A percentile compares a stretch with the other conserved stretches of the same genome.
Evolutionary conservation across 1,284 basidiomycete genomes (phyloP).

Genomic region (Ustilago esculenta): DNA sequence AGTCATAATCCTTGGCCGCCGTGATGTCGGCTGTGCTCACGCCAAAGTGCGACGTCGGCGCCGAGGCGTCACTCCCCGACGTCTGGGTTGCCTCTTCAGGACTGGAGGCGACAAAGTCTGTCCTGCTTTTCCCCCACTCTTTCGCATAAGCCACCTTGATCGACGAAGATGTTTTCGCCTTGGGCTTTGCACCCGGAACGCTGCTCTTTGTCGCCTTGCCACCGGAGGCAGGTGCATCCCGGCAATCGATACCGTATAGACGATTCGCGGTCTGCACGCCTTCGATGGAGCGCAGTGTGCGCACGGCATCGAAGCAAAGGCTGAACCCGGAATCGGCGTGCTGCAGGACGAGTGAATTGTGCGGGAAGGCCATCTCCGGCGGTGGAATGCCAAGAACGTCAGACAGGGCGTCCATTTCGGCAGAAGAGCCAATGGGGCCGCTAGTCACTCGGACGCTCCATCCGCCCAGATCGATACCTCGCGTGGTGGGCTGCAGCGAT

Average conservation of each 20-base stretch:
- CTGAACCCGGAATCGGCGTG: conserved; percentile 73
- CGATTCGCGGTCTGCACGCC: conserved; percentile 70
- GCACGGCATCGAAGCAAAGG: conserved; percentile 76
- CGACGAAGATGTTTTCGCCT: conserved; percentile 67
- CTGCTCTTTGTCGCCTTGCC: neutral
- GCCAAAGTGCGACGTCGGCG: conserved; percentile 42
- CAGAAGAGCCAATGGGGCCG: conserved; percentile 61
- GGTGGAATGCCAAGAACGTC: conserved; percentile 82
- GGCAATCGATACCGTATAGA: conserved; percentile 74
- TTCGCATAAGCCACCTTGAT: conserved; percentile 95
- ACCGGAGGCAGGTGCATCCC: conserved; percentile 7
- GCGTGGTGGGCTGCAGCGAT: conserved; percentile 26
- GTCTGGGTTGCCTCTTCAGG: neutral
- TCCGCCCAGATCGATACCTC: conserved; percentile 56
- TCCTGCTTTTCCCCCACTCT: conserved; percentile 90
- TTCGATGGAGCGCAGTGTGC: conserved; percentile 78
- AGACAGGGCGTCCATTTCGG: conserved; percentile 71
- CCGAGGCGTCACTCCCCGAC: neutral
- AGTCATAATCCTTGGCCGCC: conserved; percentile 76
- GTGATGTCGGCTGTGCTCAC: conserved; percentile 41
- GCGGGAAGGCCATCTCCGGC: conserved; percentile 97
- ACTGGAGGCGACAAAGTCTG: conserved; percentile 35
- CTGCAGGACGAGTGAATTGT: conserved; percentile 77
- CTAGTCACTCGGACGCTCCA: conserved; percentile 57
- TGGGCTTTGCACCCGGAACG: conserved; percentile 39